Evolutionary conservation across 805 yeast genomes (phyloP).

Genomic region (Saccharomyces jurei): DNA sequence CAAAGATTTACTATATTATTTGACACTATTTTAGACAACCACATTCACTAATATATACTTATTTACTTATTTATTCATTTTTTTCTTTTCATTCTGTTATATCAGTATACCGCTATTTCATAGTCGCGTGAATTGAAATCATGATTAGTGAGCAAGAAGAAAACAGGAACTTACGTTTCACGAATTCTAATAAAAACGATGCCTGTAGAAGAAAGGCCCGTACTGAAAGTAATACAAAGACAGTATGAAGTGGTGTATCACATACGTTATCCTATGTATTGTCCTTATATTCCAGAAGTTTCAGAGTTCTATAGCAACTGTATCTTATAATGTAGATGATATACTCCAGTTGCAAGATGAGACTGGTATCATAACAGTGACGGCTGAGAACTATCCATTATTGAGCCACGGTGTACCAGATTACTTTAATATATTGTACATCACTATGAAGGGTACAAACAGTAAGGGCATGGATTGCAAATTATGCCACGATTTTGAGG

Average conservation of each 20-base stretch:
- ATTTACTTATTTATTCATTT: background rate
- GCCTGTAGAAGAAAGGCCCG: background rate
- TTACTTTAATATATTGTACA: conserved; percentile 42
- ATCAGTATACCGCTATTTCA: background rate
- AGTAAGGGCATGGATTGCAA: conserved; percentile 36
- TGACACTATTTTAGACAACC: background rate
- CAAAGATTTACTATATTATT: background rate
- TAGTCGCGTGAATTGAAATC: background rate
- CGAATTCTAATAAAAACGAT: background rate
- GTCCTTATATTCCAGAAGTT: background rate
- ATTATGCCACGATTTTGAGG: conserved; percentile 39
- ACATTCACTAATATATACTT: background rate
- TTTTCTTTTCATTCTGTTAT: background rate
- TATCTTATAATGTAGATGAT: conserved; percentile 1
- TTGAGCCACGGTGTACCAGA: conserved; percentile 43
- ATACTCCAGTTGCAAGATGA: conserved; percentile 15
- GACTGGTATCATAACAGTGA: conserved; percentile 37
- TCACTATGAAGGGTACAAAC: conserved; percentile 41
- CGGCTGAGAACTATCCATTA: conserved; percentile 33
- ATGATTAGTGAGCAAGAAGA: background rate
- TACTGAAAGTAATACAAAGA: background rate
- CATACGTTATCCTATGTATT: background rate
- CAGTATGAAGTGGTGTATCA: background rate
- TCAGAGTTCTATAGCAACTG: background rate
- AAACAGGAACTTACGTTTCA: background rate